Percentiles rank a stretch among this genome's conserved stretches.
These are phyloP conservation scores for Medicago lupulina DNA, from an alignment of 306 rosid genomes.

Conservation along the genomic window DNA sequence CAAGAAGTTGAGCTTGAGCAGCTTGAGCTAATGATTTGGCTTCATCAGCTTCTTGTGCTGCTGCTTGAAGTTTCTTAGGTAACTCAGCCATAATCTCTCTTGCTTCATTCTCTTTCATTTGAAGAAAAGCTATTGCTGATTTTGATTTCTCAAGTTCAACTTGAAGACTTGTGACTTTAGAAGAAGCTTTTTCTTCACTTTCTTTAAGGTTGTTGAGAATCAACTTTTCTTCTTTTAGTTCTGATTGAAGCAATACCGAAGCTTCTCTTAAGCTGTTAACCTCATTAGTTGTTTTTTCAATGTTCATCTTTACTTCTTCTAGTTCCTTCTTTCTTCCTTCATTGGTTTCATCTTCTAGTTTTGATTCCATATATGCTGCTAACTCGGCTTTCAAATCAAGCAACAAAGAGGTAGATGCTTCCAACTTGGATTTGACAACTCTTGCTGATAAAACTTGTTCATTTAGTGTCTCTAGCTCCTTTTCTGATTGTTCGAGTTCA, in stretches of 20 bases:
- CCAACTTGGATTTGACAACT: conserved; percentile 76
- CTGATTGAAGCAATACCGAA: conserved; percentile 60
- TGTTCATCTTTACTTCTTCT: conserved; percentile 70
- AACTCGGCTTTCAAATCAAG: conserved; percentile 76
- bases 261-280: conserved; percentile 72
- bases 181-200: conserved; percentile 77
- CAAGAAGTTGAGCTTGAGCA: conserved; percentile 60
- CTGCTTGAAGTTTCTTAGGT: conserved; percentile 73
- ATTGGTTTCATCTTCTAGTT: conserved; percentile 57
- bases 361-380: conserved; percentile 77
- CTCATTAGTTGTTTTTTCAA: conserved; percentile 75
- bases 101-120: conserved; percentile 73
- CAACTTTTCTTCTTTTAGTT: conserved; percentile 74
- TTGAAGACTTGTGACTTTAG: conserved; percentile 62
- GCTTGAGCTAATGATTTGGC: conserved; percentile 66
- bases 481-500: conserved; percentile 75
- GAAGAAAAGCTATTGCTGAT: conserved; percentile 59
- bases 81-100: conserved; percentile 69
- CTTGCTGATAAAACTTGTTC: conserved; percentile 66
- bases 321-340: conserved; percentile 52
- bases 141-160: conserved; percentile 69
- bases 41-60: conserved; percentile 72
- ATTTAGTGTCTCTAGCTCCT: conserved; percentile 66
- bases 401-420: conserved; percentile 70
- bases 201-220: conserved; percentile 57